A percentile compares a stretch with the other conserved stretches of the same genome.
phyloP scores from a whole-genome alignment of 176 grass and related monocot species.

The Cenchrus purpureus region DNA sequence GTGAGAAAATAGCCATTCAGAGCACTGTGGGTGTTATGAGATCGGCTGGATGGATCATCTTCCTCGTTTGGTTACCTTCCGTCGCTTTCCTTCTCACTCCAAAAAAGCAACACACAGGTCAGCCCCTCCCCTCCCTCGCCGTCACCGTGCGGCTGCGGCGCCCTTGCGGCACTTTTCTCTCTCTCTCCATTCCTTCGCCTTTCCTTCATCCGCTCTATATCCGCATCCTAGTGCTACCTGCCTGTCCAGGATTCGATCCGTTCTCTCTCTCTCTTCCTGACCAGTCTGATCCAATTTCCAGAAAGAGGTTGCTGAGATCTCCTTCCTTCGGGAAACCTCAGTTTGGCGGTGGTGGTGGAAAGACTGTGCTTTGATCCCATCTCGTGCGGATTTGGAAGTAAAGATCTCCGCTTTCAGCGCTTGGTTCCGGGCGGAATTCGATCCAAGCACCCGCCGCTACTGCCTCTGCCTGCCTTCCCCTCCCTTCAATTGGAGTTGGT shows the following conservation, averaged over 20 bases:
- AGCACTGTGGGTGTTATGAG: no score
- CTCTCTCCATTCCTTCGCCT: not conserved
- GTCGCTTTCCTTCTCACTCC: conserved; percentile 8
- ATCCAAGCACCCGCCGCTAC: not conserved
- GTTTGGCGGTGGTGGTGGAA: conserved; percentile 25
- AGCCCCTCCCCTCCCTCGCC: not conserved
- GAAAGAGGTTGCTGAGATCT: conserved; percentile 5
- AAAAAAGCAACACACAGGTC: conserved; percentile 24
- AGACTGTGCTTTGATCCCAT: conserved; percentile 12
- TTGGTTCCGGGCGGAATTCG: not conserved
- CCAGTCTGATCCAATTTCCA: conserved; percentile 7
- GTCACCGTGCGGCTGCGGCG: not conserved
- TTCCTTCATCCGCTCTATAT: no score
- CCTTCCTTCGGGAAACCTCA: not conserved
- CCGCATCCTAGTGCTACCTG: not conserved
- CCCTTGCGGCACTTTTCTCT: not conserved
- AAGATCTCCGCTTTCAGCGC: not conserved
- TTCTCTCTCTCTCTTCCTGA: not conserved
- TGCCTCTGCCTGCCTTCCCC: not conserved
- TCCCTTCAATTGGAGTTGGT: not conserved
- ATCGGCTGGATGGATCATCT: not conserved
- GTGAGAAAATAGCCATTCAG: no score
- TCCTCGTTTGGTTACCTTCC: not conserved
- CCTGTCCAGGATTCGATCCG: not conserved
- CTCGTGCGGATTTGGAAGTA: conserved; percentile 3